Evolutionary conservation across 768 basidiomycete genomes (phyloP).

Genomic region (Pleurotus platypus): DNA sequence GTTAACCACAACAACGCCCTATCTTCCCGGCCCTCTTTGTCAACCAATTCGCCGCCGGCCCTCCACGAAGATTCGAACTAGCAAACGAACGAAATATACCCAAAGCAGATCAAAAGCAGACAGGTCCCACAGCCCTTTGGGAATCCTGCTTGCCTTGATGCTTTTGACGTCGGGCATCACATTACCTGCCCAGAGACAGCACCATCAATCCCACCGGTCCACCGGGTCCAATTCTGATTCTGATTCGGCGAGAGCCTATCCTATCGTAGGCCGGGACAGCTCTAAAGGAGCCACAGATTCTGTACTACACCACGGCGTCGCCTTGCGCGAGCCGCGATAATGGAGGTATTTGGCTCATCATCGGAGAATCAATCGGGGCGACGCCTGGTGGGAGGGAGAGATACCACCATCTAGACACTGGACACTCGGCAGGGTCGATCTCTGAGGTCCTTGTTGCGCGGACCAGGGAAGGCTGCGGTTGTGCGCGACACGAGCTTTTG

Average conservation of each 20-base stretch:
- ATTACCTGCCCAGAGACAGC: background rate
- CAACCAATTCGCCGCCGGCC: conserved; percentile 6
- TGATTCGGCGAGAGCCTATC: background rate
- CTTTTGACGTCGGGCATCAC: background rate
- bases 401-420: background rate
- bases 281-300: background rate
- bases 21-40: background rate
- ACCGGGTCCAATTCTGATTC: background rate
- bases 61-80: background rate
- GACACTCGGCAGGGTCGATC: background rate
- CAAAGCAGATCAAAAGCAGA: background rate
- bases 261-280: background rate
- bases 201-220: background rate
- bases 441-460: background rate
- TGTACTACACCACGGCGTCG: background rate
- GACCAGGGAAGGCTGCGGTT: background rate
- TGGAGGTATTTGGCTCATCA: background rate
- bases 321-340: background rate
- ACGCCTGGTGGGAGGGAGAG: background rate
- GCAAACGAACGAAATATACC: background rate
- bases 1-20: background rate
- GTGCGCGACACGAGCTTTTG: background rate
- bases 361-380: conserved; percentile 9
- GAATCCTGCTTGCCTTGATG: background rate
- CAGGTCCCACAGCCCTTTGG: too few species aligned